phyloP scores from a whole-genome alignment of 257 asterid genomes.

The Gynochthodes officinalis region DNA sequence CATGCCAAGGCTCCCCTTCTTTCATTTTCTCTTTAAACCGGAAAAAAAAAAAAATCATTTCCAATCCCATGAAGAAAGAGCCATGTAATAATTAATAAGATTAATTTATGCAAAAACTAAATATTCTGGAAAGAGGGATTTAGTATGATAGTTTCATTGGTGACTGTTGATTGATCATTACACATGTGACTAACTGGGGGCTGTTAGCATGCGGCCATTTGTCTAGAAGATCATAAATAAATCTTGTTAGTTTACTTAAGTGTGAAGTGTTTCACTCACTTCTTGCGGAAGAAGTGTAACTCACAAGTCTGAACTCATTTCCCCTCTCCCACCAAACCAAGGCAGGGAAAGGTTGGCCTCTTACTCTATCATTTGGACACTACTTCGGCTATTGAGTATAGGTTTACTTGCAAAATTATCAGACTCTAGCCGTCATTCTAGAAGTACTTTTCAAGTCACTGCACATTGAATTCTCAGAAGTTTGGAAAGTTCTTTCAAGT shows the following conservation, averaged over 20 bases:
- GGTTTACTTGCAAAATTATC: conserved; percentile 11
- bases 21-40: too few relatives aligned
- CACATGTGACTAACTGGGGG: conserved; percentile 16
- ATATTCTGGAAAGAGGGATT: neutral
- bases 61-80: neutral
- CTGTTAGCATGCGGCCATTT: conserved; percentile 11
- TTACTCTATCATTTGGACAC: conserved; percentile 14
- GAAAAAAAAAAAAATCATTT: too few relatives aligned
- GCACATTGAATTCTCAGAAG: neutral
- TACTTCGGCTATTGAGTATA: conserved; percentile 1
- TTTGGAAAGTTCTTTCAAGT: neutral
- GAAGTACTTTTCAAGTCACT: conserved; percentile 4
- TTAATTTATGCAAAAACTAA: neutral
- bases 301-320: conserved; percentile 3
- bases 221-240: conserved; percentile 11
- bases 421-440: conserved; percentile 15
- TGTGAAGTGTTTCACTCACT: conserved; percentile 17
- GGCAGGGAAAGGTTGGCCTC: conserved; percentile 10
- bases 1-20: too few relatives aligned
- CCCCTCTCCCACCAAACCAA: conserved; percentile 13
- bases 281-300: conserved; percentile 8
- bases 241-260: conserved; percentile 6
- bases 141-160: neutral
- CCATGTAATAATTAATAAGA: neutral
- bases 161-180: neutral